Evolutionary conservation across 768 basidiomycete species (phyloP).

Genomic region (Suillus alpinus): DNA sequence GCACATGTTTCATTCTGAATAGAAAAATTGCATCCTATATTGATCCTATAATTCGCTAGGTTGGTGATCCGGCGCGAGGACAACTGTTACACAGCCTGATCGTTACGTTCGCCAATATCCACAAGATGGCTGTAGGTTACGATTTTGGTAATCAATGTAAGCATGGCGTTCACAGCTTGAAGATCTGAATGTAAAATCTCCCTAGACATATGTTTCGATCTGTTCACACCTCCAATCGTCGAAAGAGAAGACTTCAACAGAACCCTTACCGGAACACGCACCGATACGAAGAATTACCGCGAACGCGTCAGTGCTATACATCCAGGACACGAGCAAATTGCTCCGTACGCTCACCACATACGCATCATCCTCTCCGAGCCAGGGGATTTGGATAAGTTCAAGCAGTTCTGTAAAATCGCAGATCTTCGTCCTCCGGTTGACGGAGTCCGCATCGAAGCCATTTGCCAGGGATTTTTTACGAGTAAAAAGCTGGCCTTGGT

Average conservation of each 20-base stretch:
- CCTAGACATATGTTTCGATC: constrained; percentile 67
- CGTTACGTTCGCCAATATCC: constrained; percentile 56
- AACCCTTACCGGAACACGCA: constrained; percentile 37
- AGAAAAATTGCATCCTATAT: not conserved
- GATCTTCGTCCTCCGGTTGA: constrained; percentile 37
- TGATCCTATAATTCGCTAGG: constrained; percentile 32
- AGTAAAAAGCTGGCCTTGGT: constrained; percentile 45
- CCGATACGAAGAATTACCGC: constrained; percentile 45
- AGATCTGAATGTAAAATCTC: constrained; percentile 12
- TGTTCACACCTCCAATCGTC: constrained; percentile 60
- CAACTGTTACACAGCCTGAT: constrained; percentile 48
- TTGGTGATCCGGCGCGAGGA: constrained; percentile 56
- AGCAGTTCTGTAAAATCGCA: constrained; percentile 49
- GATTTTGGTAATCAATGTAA: constrained; percentile 64
- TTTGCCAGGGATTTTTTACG: constrained; percentile 48
- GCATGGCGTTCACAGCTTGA: constrained; percentile 18
- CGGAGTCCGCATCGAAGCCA: constrained; percentile 47
- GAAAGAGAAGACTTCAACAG: constrained; percentile 61
- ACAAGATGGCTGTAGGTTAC: constrained; percentile 56
- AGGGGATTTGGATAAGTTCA: constrained; percentile 45
- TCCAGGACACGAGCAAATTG: constrained; percentile 54
- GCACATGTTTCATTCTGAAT: not conserved
- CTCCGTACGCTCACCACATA: constrained; percentile 71
- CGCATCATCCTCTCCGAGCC: constrained; percentile 57
- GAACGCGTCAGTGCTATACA: constrained; percentile 59